These are phyloP conservation scores for Castanea crenata DNA, from an alignment of 306 rosid genomes.

Conservation along the genomic window DNA sequence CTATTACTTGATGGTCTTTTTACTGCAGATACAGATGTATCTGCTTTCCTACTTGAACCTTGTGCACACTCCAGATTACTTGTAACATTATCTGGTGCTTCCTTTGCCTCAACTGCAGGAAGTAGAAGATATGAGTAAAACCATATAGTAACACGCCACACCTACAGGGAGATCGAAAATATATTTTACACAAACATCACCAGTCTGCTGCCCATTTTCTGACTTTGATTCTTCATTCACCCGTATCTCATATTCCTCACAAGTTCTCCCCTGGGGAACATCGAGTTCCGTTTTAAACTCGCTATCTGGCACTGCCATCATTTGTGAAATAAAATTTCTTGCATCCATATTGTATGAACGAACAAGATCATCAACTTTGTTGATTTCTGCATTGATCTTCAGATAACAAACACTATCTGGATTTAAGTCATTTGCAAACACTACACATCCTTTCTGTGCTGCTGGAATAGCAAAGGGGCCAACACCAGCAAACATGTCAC, in stretches of 20 bases:
- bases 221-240: slow-evolving; percentile 38
- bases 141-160: slow-evolving; percentile 9
- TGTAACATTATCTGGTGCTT: slow-evolving; percentile 27
- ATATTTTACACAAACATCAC: slow-evolving; percentile 33
- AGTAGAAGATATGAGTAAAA: slow-evolving; percentile 29
- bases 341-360: slow-evolving; percentile 79
- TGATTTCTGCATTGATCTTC: slow-evolving; percentile 75
- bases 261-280: slow-evolving; percentile 21
- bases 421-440: slow-evolving; percentile 92
- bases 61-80: slow-evolving; percentile 27
- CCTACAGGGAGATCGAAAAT: slow-evolving; percentile 7
- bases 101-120: slow-evolving; percentile 53
- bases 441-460: slow-evolving; percentile 85
- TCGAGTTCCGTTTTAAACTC: slow-evolving; percentile 36
- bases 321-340: slow-evolving; percentile 65
- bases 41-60: slow-evolving; percentile 33
- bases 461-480: slow-evolving; percentile 98
- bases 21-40: slow-evolving; percentile 47
- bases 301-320: slow-evolving; percentile 57
- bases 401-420: slow-evolving; percentile 77
- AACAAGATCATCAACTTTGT: slow-evolving; percentile 66
- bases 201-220: slow-evolving; percentile 37
- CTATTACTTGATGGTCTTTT: slow-evolving; percentile 66
- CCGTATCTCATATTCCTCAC: slow-evolving; percentile 33
- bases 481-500: slow-evolving; percentile 98